phyloP scores from a whole-genome alignment of 2,329 filamentous ascomycete species.

The Xylaria arbuscula region DNA sequence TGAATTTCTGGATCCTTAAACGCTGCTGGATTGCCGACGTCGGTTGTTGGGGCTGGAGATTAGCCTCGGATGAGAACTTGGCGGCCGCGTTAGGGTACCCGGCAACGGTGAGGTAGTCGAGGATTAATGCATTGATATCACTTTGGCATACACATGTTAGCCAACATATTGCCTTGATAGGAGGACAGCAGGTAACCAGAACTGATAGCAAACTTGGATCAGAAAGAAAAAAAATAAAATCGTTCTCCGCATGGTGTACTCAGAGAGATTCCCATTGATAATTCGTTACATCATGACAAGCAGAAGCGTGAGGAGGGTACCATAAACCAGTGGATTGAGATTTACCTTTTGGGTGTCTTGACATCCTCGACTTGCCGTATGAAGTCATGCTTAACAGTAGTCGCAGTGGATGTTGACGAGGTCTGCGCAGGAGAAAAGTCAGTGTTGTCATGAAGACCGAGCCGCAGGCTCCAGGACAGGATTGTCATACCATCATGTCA shows the following conservation, averaged over 20 bases:
- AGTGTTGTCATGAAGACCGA: constrained; percentile 20
- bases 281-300: constrained; percentile 65
- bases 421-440: constrained; percentile 58
- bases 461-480: background rate
- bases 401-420: constrained; percentile 79
- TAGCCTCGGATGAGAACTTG: constrained; percentile 94
- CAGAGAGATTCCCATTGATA: constrained; percentile 99
- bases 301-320: constrained; percentile 31
- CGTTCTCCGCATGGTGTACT: constrained; percentile 90
- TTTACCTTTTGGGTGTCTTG: constrained; percentile 90
- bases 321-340: constrained; percentile 40
- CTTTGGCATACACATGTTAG: constrained; percentile 59
- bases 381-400: constrained; percentile 78
- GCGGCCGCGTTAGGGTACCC: constrained; percentile 93
- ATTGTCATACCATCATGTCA: constrained; percentile 35
- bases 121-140: constrained; percentile 93
- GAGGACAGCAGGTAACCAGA: constrained; percentile 19
- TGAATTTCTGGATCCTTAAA: constrained; percentile 84
- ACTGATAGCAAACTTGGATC: constrained; percentile 35
- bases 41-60: constrained; percentile 79
- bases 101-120: constrained; percentile 97
- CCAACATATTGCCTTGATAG: background rate
- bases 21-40: constrained; percentile 78
- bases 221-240: constrained; percentile 60
- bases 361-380: constrained; percentile 84